Evolutionary conservation across 768 basidiomycete genomes (phyloP), one percentile per base, ranked within the genome.

Genomic region (Paxillus rubicundulus): DNA sequence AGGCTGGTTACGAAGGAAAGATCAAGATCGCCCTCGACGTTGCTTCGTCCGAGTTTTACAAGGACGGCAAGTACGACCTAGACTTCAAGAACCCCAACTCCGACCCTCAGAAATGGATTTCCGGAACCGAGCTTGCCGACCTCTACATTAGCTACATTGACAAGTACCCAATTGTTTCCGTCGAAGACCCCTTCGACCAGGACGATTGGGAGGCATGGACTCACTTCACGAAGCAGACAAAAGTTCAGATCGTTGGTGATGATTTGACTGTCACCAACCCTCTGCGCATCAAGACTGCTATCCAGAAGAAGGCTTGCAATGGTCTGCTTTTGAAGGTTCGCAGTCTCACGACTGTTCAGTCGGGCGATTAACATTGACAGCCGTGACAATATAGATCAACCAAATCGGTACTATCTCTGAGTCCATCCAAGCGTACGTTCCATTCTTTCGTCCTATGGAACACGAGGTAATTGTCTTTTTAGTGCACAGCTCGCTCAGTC

Each of bases 21-120:
- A 87, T 99, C 76, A 91, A 98, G 76, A 98, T 99, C 71, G 96
- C 89, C 54, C 90, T 99, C 60, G 96, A 97, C 65, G 95, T 97
- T 60, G 97, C 97, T 50, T 97, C 95, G 2, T 98, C 96, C 72
- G 97, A 99, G 74, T 99, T 99, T 82, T 99, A 92, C 87, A 98
- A 97, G 85, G 94, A 98, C 5, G 96, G 95, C 63, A 98, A 98
- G 78, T 99, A 99, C 74, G 96, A 98, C 68, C 76, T 98, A 56
- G 94, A 98, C 80, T 94, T 93, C 82, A 94, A 99, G 84, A 98
- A 98, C 84, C 91, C 96, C 72, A 97, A 99, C 80, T 97, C 95
- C 47, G 96, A 99, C 77, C 82, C 90, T 40, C 86, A 85, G 76
- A 96, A 98, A 74, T 97, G 91, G 92, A 88, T 98, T 74, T 78